phyloP scores from a whole-genome alignment of 2,329 filamentous ascomycete genomes.

The Phoma herbarum region DNA sequence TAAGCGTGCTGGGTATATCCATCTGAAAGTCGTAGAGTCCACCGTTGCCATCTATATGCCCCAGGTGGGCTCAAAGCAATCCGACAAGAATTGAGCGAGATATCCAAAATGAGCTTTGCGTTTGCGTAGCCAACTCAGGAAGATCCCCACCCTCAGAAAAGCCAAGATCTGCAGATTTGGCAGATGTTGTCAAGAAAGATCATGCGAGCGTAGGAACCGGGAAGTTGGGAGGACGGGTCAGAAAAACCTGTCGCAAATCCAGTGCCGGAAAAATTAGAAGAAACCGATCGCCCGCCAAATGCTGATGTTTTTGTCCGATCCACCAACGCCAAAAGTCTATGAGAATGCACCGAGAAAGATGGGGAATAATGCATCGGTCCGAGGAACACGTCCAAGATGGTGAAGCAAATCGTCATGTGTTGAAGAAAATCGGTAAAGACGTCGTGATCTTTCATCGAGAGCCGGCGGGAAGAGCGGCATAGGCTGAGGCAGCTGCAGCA shows the following conservation, averaged over 20 bases:
- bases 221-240: slow-evolving; percentile 18
- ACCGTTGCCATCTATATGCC: slow-evolving; percentile 21
- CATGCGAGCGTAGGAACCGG: slow-evolving; percentile 18
- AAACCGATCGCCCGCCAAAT: slow-evolving; percentile 34
- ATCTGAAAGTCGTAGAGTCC: slow-evolving; percentile 15
- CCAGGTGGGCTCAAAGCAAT: slow-evolving; percentile 15
- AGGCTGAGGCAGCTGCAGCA: slow-evolving; percentile 44
- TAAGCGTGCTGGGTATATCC: slow-evolving; percentile 14
- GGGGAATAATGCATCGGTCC: slow-evolving; percentile 41
- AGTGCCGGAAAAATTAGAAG: slow-evolving; percentile 16
- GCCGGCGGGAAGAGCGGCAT: slow-evolving; percentile 29
- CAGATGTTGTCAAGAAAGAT: slow-evolving; percentile 13
- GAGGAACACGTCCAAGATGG: slow-evolving; percentile 31
- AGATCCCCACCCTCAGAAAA: background rate
- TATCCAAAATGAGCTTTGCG: slow-evolving; percentile 9
- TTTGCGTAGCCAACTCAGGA: slow-evolving; percentile 2
- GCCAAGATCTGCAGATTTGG: slow-evolving; percentile 4
- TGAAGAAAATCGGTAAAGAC: slow-evolving; percentile 15
- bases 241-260: slow-evolving; percentile 19
- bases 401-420: slow-evolving; percentile 33
- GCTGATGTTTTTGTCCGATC: slow-evolving; percentile 38
- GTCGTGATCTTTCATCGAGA: slow-evolving; percentile 28
- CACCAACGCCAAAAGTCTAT: slow-evolving; percentile 37
- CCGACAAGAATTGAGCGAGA: slow-evolving; percentile 13
- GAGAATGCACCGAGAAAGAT: slow-evolving; percentile 34